Base-by-base conservation (phyloP, 2,329 filamentous ascomycete genomes). In the Nigrograna mackinnonii region DNA sequence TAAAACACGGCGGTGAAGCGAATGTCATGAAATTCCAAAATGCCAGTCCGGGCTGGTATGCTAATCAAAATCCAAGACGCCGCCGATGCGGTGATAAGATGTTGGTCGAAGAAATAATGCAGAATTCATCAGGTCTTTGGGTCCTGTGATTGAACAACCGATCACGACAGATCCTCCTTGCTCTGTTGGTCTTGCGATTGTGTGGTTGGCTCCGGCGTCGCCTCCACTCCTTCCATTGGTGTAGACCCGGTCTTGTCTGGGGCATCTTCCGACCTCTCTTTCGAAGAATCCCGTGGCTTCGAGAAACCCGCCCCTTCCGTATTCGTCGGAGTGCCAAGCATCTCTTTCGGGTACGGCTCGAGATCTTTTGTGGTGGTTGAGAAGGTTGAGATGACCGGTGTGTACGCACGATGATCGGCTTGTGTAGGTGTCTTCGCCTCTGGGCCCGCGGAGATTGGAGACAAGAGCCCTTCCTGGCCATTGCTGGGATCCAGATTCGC, bases 311-410 rank as follows among this genome's bases (percentile, higher is more conserved):
- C 22, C 4, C 53, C 54, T 16, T 68, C 62, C 4, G 62, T 40
- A 14, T 49, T 54, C 4, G 64, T 67, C 4, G 65, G 65, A 2
- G 65, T 68, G 24, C 67, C 66, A 14, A 72, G 61, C 28, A 66
- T 64, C 41, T 72, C 70, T 28, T 68, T 68, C 5, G 71, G 70
- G 49, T 71, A 75, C 9, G 69, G 70, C 48, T 76, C 69, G 5
- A 78, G 64, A 46, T 79, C 76, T 49, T 73, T 74, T 45, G 73
- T 73, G 54, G 73, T 77, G 2, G 75, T 78, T 17, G 74, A 77
- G 52, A 79, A 78, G 17, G 69, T 77, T 21, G 73, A 75, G 47
- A 77, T 73, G 36, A 78, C 67, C 1, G 76, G 72, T 19, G 73
- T 67, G 47, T 71, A 70, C 11, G 58, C 47, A 13, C 52, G 46